Evolutionary conservation across 257 asterid species (phyloP), one percentile per base, ranked within the genome.

Genomic region (Jasminum sambac): DNA sequence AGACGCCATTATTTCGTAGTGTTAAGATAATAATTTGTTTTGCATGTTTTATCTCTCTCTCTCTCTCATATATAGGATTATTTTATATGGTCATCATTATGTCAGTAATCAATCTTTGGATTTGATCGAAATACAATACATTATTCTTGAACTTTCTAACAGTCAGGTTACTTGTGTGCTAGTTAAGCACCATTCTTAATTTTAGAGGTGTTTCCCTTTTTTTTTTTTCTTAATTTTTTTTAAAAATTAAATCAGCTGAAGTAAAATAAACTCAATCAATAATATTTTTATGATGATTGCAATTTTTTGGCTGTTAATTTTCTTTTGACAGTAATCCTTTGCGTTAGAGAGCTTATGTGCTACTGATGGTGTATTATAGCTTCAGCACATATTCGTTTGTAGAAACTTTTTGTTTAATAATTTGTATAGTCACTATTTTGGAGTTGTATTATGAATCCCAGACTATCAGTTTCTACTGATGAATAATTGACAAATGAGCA

Each of bases 381-480:
- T 30, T 64, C 41, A 39, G 57, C 23, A 55, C 70, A 25, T 67
- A 44, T 63, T 36, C 26, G 12, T 50, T 14, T 11, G 36, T 55
- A 70, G 55, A 37, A 63, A 5, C 36, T 23, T 55, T 23, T 55
- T 4, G 11, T 55, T 9, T 23, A 55, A 23, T 23, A 9, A 11
- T 1, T 11, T 23, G 36, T 19, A 11, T 23, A 55, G 23, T 23
- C 2, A 23, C n/a, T 21, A 13, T 6, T 55, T 36, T 13, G 58
- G 21, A 74, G 46, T 61, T 40, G 25, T 71, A 38, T 25, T 63
- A 30, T 62, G 14, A 39, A 36, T 41, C n/a, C 42, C 19, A 69
- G 70, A 66, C 76, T 57, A 63, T 67, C 48, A 17, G 34, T 66
- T 61, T 71, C 11, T 64, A 40, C 16, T 70, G 67, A 55, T 13